Evolutionary conservation across 345 rosid species (phyloP).

Genomic region (Excoecaria agallocha): DNA sequence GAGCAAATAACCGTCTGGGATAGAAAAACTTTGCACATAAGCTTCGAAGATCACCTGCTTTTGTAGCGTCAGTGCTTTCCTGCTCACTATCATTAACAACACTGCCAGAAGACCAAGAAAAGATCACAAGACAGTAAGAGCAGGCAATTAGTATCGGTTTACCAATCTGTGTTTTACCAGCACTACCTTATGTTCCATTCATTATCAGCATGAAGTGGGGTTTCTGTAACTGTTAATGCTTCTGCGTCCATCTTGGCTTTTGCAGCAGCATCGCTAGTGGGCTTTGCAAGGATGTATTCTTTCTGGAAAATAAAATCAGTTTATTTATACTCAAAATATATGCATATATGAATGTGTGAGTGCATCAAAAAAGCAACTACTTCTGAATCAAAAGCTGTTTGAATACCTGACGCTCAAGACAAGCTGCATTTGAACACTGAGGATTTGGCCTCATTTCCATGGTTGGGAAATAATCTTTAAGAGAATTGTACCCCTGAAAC

Average conservation of each 20-base stretch:
- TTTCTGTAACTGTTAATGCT: conserved; percentile 38
- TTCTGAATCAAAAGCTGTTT: conserved; percentile 9
- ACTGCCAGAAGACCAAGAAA: conserved; percentile 31
- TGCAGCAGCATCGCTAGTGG: conserved; percentile 83
- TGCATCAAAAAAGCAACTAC: not conserved
- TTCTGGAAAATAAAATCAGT: conserved; percentile 46
- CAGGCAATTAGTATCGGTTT: not conserved
- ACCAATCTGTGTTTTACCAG: not conserved
- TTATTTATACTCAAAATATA: not conserved
- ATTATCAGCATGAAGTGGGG: conserved; percentile 77
- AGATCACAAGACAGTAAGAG: not conserved
- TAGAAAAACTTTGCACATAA: not conserved
- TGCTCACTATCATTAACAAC: conserved; percentile 59
- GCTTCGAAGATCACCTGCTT: conserved; percentile 48
- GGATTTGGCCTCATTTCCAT: conserved; percentile 97
- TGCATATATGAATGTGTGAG: not conserved
- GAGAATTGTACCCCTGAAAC: conserved; percentile 85
- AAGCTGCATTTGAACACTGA: conserved; percentile 83
- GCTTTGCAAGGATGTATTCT: conserved; percentile 69
- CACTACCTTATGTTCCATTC: conserved; percentile 92
- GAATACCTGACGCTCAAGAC: conserved; percentile 89
- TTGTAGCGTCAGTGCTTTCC: conserved; percentile 39
- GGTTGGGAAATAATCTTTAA: conserved; percentile 91
- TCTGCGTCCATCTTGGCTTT: conserved; percentile 86
- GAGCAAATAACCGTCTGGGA: too few species aligned